Evolutionary conservation across 768 basidiomycete species (phyloP), one percentile per base, ranked within the genome.

Genomic region (Mycena indigotica): DNA sequence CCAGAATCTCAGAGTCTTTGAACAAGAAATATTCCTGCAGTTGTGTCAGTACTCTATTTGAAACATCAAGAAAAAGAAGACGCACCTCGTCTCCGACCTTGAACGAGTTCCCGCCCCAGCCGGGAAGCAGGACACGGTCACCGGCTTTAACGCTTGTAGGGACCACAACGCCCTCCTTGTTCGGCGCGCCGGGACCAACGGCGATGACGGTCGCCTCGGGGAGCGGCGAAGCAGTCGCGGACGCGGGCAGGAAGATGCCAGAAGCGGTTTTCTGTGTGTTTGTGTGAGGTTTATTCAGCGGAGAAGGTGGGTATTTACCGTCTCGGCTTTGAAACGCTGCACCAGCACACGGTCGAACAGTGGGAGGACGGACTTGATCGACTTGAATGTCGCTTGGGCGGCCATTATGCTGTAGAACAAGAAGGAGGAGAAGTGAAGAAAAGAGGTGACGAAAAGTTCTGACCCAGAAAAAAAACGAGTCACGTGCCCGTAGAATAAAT

Each of bases 121-220:
- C 93, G 13, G 97, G 96, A 3, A 99, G 78, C 51, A 99, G 80
- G 16, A 98, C 95, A 10, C 91, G 82, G 77, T 98, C 97, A 35
- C 96, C 96, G 17, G 89, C 81, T 76, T 89, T 86, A 46, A 98
- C 95, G 17, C 77, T 71, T 5, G 88, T 84, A 2, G 93, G 90
- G 17, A 88, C 75, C 8, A 96, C 52, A 12, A 79, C 70, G 29
- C 96, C 96, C 2, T 92, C 84, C 78, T 93, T 93, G 79, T 91
- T 84, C 21, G 86, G 89, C n/a, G 90, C 90, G 28, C 97, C 97
- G 29, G 96, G 96, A 55, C 96, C 96, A 48, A 92, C 89, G 25
- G 97, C 92, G 70, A 98, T 89, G 69, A 97, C 96, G 28, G 93
- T 96, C 4, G 94, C 96, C 76, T 98, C 96, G 2, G 96, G 95